Conservation (phyloP, 1,284 basidiomycete species). For the Fistulina hepatica region DNA sequence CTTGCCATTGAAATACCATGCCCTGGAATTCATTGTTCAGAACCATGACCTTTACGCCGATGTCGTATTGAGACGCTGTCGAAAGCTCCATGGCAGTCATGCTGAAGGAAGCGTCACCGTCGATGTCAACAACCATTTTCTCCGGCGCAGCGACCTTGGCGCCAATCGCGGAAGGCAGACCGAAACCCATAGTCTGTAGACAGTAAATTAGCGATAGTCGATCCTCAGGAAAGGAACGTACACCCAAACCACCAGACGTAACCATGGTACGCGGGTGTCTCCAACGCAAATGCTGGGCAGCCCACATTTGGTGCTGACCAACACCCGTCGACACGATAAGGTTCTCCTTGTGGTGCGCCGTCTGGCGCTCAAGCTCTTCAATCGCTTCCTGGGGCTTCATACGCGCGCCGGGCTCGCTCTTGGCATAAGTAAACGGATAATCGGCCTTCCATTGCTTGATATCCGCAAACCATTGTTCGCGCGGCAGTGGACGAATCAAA, state of each 20-base stretch:
- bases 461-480: constrained; percentile 74
- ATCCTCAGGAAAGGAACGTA: constrained; percentile 29
- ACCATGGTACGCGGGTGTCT: constrained; percentile 80
- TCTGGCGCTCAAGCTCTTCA: constrained; percentile 79
- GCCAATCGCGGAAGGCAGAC: constrained; percentile 88
- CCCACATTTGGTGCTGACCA: constrained; percentile 99
- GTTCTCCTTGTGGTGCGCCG: constrained; percentile 71
- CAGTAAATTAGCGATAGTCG: constrained; percentile 9
- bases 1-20: constrained; percentile 99
- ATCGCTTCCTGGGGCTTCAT: constrained; percentile 98
- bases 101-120: constrained; percentile 95
- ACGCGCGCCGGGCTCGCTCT: constrained; percentile 45
- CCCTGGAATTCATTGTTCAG: constrained; percentile 96
- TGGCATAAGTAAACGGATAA: constrained; percentile 84
- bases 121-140: constrained; percentile 92
- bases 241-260: constrained; percentile 93
- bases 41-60: constrained; percentile 89
- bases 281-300: constrained; percentile 93
- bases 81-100: constrained; percentile 99
- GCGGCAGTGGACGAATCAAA: constrained; percentile 53
- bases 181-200: constrained; percentile 90
- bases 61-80: constrained; percentile 83
- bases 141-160: constrained; percentile 94
- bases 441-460: constrained; percentile 79
- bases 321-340: constrained; percentile 90